phyloP scores from a whole-genome alignment of 257 asterid species.

The Salvia rosmarinus region DNA sequence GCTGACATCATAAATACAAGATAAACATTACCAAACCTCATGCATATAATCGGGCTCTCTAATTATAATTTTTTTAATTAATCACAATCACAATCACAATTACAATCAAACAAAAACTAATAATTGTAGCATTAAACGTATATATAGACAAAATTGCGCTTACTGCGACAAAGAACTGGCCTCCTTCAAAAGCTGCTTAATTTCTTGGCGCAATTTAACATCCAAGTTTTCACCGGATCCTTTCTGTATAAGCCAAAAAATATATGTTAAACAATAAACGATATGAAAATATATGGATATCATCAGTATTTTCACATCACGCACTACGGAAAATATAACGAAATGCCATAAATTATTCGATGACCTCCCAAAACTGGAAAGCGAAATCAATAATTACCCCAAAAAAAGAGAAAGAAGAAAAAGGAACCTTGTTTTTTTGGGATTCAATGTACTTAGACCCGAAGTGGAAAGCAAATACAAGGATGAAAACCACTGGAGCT shows the following conservation, averaged over 20 bases:
- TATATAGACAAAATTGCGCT: slow-evolving; percentile 28
- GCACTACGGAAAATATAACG: neutral
- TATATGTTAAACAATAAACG: neutral
- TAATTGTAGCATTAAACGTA: neutral
- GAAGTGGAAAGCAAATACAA: slow-evolving; percentile 61
- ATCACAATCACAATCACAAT: too few relatives aligned
- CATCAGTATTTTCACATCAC: neutral
- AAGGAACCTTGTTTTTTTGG: slow-evolving; percentile 56
- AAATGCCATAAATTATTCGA: neutral
- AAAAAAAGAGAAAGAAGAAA: neutral
- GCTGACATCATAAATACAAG: slow-evolving; percentile 1
- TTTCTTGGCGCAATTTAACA: slow-evolving; percentile 59
- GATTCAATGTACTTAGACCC: slow-evolving; percentile 66
- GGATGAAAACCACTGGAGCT: slow-evolving; percentile 69
- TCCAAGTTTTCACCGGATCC: slow-evolving; percentile 48
- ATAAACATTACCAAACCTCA: slow-evolving; percentile 1
- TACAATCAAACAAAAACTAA: neutral
- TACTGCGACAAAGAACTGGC: slow-evolving; percentile 75
- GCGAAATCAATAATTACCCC: neutral
- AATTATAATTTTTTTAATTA: neutral
- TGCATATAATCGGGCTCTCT: neutral
- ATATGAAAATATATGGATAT: too few relatives aligned
- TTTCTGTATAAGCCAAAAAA: slow-evolving; percentile 45
- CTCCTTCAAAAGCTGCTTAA: slow-evolving; percentile 76
- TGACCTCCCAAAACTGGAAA: slow-evolving; percentile 20